These are phyloP conservation scores for Jacaranda mimosifolia DNA, from an alignment of 257 asterid species.

Conservation along the genomic window DNA sequence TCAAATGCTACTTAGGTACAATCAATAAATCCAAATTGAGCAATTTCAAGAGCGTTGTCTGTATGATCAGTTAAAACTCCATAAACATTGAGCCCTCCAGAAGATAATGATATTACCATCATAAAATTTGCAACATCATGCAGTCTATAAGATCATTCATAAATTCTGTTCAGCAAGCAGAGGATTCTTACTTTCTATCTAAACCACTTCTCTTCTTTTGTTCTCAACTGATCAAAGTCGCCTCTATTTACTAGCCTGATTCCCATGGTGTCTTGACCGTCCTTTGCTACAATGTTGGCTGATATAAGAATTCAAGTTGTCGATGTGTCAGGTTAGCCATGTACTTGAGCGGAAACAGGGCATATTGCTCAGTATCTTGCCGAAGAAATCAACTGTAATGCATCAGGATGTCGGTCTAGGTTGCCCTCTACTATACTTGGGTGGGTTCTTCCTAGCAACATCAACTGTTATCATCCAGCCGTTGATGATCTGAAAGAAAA, in stretches of 20 bases:
- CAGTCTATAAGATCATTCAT: neutral
- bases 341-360: neutral
- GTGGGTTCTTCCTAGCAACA: constrained; percentile 79
- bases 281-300: neutral
- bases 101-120: too few species aligned
- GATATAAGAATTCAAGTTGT: neutral
- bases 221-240: neutral
- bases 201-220: neutral
- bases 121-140: too few species aligned
- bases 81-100: too few species aligned
- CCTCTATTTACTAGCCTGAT: neutral
- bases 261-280: neutral
- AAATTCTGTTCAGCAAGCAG: neutral
- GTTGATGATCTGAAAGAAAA: constrained; percentile 80
- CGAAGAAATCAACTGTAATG: neutral
- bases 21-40: too few species aligned
- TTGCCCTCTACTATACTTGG: constrained; percentile 63
- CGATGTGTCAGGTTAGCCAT: neutral
- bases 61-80: too few species aligned
- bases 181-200: neutral
- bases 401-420: constrained; percentile 52
- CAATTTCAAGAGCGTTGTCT: too few species aligned
- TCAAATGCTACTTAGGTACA: too few species aligned
- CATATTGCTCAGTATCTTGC: neutral
- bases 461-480: constrained; percentile 99